Percentiles rank a stretch among this genome's conserved stretches.
These are phyloP conservation scores for Macroventuria anomochaeta DNA, from an alignment of 2,329 filamentous ascomycete species.

Conservation along the genomic window DNA sequence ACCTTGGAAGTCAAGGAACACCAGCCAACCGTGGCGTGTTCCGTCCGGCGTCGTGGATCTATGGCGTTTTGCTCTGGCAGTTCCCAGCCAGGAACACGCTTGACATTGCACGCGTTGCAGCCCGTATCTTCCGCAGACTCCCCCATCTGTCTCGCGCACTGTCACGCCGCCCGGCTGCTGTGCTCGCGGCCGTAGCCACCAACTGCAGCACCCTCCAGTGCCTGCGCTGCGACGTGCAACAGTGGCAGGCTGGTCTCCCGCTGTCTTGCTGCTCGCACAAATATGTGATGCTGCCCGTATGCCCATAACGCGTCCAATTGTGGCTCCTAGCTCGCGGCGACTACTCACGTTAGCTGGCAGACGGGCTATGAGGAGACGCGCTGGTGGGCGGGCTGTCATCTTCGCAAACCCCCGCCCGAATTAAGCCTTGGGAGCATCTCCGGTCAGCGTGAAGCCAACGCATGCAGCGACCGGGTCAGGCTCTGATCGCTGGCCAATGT, in stretches of 20 bases:
- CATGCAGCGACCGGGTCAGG: slow-evolving; percentile 46
- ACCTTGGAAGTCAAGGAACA: slow-evolving; percentile 42
- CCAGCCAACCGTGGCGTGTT: slow-evolving; percentile 23
- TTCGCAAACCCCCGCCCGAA: slow-evolving; percentile 41
- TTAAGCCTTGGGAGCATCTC: slow-evolving; percentile 22
- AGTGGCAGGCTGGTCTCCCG: not conserved
- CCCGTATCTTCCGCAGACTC: slow-evolving; percentile 29
- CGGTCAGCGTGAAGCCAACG: slow-evolving; percentile 44
- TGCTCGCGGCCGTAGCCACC: slow-evolving; percentile 12
- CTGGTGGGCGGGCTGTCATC: slow-evolving; percentile 17
- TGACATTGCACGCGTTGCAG: slow-evolving; percentile 26
- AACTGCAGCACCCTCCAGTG: not conserved
- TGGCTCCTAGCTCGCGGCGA: slow-evolving; percentile 17
- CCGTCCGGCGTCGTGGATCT: slow-evolving; percentile 28
- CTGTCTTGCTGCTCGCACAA: slow-evolving; percentile 1
- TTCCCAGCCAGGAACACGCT: slow-evolving; percentile 45
- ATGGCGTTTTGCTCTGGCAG: slow-evolving; percentile 38
- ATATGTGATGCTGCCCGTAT: slow-evolving; percentile 3
- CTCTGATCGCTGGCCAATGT: slow-evolving; percentile 43
- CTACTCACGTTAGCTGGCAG: slow-evolving; percentile 11
- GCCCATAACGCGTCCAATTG: slow-evolving; percentile 14
- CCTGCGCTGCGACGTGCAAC: slow-evolving; percentile 8
- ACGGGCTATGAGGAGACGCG: slow-evolving; percentile 24
- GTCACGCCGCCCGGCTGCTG: slow-evolving; percentile 15
- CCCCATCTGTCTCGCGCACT: slow-evolving; percentile 19